These are phyloP conservation scores for Hordeum vulgare DNA, from an alignment of 176 grass and related monocot genomes.

Conservation along the genomic window DNA sequence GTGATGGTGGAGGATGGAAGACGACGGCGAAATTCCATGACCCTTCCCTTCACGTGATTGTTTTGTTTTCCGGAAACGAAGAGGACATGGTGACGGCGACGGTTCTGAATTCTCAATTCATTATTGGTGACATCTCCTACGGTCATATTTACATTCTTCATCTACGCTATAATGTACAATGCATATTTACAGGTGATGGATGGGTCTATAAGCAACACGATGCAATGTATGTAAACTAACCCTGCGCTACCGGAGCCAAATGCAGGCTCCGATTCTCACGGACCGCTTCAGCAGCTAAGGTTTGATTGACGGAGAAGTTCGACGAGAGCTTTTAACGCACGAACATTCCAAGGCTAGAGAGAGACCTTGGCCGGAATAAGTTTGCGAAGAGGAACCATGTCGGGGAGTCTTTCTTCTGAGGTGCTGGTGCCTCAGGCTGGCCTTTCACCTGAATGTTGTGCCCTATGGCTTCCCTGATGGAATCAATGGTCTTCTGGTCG, in stretches of 20 bases:
- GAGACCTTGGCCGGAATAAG: constrained; percentile 61
- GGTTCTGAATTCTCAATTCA: neutral
- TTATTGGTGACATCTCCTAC: neutral
- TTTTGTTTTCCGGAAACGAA: neutral
- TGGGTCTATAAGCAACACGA: neutral
- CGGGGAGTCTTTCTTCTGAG: constrained; percentile 44
- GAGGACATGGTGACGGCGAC: neutral
- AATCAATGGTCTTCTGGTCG: constrained; percentile 64
- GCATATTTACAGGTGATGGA: constrained; percentile 22
- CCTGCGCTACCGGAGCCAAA: neutral
- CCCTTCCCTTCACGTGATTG: neutral
- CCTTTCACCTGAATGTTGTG: constrained; percentile 68
- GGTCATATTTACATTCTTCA: constrained; percentile 32
- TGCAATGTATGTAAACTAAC: neutral
- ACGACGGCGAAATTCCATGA: neutral
- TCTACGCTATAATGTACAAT: constrained; percentile 34
- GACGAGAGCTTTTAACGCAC: constrained; percentile 21
- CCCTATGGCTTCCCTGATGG: constrained; percentile 64
- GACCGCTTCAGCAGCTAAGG: neutral
- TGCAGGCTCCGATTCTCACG: neutral
- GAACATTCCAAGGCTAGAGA: constrained; percentile 48
- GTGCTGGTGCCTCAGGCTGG: constrained; percentile 31
- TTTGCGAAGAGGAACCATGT: constrained; percentile 65
- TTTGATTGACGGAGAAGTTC: neutral
- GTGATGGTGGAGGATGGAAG: neutral